phyloP scores from a whole-genome alignment of 108 stramenopile species.

The Conticribra weissflogii region DNA sequence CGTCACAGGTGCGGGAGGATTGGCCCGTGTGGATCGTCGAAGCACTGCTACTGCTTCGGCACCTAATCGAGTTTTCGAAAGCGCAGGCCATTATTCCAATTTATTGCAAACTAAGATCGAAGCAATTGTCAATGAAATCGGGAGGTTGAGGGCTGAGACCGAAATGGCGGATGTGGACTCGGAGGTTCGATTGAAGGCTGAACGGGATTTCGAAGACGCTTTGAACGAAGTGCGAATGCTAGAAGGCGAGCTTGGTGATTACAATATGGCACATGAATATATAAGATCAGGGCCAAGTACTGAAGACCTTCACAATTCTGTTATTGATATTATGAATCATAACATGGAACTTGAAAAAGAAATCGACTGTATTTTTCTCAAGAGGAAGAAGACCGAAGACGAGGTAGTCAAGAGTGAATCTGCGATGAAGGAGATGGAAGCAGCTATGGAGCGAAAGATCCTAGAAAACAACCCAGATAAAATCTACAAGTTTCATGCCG shows the following conservation, averaged over 20 bases:
- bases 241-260: slow-evolving; percentile 22
- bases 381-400: slow-evolving; percentile 21
- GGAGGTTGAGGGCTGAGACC: slow-evolving; percentile 14
- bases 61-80: slow-evolving; percentile 15
- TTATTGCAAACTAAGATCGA: slow-evolving; percentile 26
- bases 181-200: slow-evolving; percentile 11
- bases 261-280: slow-evolving; percentile 26
- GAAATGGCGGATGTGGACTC: slow-evolving; percentile 26
- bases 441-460: slow-evolving; percentile 8
- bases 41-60: not conserved
- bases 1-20: slow-evolving; percentile 25
- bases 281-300: slow-evolving; percentile 13
- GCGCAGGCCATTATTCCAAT: slow-evolving; percentile 21
- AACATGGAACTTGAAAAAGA: slow-evolving; percentile 31
- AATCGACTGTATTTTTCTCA: slow-evolving; percentile 20
- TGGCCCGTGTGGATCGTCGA: slow-evolving; percentile 22
- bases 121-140: slow-evolving; percentile 21
- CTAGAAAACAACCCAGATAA: slow-evolving; percentile 5
- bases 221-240: slow-evolving; percentile 12
- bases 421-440: slow-evolving; percentile 11
- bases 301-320: slow-evolving; percentile 18
- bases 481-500: slow-evolving; percentile 6
- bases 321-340: slow-evolving; percentile 2
- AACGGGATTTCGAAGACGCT: slow-evolving; percentile 13
- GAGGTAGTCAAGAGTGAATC: slow-evolving; percentile 17